Conservation (phyloP, 2,329 filamentous ascomycete genomes). For the Fusarium anthophilum region DNA sequence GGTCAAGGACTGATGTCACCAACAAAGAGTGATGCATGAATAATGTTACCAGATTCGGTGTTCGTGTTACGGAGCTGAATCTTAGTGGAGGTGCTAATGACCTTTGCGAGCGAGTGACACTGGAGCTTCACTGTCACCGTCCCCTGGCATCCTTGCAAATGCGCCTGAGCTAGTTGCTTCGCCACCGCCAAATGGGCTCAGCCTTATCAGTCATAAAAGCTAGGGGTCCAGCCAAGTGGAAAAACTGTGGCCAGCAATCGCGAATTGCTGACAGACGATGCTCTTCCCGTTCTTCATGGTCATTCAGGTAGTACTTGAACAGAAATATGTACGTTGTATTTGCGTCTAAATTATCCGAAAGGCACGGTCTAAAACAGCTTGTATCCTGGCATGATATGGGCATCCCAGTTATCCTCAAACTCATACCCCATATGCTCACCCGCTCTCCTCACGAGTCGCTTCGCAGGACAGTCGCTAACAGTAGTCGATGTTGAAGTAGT, state of each 20-base stretch:
- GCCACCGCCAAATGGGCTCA: neutral
- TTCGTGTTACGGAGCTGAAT: neutral
- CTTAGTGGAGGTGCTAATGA: neutral
- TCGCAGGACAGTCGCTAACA: neutral
- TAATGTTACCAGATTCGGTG: neutral
- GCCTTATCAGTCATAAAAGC: neutral
- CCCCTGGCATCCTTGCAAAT: neutral
- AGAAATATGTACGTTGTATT: neutral
- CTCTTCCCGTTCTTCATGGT: neutral
- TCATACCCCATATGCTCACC: neutral
- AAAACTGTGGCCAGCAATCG: neutral
- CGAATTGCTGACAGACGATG: neutral
- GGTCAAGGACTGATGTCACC: neutral
- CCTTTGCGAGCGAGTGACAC: neutral
- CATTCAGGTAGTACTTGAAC: fast-evolving
- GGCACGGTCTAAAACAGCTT: neutral
- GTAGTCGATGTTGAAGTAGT: neutral
- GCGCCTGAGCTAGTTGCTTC: neutral
- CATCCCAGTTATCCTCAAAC: slow-evolving; percentile 2
- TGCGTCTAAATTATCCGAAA: too few species aligned
- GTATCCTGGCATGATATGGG: neutral
- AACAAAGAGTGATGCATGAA: neutral
- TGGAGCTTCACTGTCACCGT: neutral
- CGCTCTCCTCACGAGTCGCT: neutral
- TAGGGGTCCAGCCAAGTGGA: neutral